These are phyloP conservation scores for Coemansia sp. DNA, from an alignment of 192 early-diverging fungal genomes.

Conservation along the genomic window DNA sequence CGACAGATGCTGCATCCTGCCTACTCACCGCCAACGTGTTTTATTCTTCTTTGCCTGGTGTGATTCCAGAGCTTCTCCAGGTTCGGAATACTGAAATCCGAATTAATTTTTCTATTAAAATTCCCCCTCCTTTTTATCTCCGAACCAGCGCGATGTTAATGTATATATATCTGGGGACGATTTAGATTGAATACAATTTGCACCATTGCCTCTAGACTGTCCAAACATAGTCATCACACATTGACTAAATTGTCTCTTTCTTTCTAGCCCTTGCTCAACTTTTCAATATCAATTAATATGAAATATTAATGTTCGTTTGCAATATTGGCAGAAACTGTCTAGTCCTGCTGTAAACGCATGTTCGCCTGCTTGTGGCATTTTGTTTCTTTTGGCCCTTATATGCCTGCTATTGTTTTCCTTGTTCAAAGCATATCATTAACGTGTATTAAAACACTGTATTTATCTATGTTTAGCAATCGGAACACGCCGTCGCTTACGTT, in stretches of 20 bases:
- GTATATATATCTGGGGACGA: constrained; percentile 1
- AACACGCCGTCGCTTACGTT: neutral
- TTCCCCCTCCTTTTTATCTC: neutral
- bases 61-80: constrained; percentile 1
- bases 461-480: neutral
- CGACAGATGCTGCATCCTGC: no score
- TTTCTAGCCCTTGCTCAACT: neutral
- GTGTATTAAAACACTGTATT: neutral
- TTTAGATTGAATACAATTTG: neutral
- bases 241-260: neutral
- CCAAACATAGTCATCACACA: neutral
- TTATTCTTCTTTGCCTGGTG: no score
- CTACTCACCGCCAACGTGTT: no score
- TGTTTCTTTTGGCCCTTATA: neutral
- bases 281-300: neutral
- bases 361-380: neutral
- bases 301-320: neutral
- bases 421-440: neutral
- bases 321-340: neutral
- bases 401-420: neutral
- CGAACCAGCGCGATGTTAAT: neutral
- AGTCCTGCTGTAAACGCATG: neutral
- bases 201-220: neutral
- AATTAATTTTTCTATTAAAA: neutral
- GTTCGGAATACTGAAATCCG: neutral